These are phyloP conservation scores for Prunella vulgaris DNA, from an alignment of 257 asterid genomes.

Conservation along the genomic window DNA sequence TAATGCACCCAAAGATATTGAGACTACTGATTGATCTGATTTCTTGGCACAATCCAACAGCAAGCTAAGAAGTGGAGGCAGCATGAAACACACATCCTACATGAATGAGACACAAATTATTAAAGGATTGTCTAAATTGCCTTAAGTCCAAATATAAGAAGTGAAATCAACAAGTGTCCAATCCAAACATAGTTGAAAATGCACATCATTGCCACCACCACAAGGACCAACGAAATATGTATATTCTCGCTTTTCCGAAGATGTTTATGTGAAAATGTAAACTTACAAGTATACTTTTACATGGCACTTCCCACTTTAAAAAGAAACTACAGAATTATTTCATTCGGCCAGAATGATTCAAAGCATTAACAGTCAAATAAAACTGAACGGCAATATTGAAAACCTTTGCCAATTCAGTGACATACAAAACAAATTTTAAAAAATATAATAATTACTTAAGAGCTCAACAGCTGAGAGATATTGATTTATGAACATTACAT, in stretches of 20 bases:
- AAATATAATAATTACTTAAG: not conserved
- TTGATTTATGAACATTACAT: not conserved
- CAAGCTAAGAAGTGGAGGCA: constrained; percentile 86
- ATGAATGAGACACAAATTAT: constrained; percentile 29
- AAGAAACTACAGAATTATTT: not conserved
- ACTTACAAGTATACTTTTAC: not conserved
- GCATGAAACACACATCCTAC: constrained; percentile 98
- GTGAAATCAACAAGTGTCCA: not conserved
- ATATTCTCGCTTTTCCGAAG: constrained; percentile 16
- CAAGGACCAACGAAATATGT: not conserved
- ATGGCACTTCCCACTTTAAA: not conserved
- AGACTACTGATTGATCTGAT: constrained; percentile 89
- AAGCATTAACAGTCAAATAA: not conserved
- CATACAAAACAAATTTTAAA: not conserved
- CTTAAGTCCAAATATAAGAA: constrained; percentile 12
- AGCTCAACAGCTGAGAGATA: constrained; percentile 4
- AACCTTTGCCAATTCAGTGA: not conserved
- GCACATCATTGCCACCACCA: constrained; percentile 9
- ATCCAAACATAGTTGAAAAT: not conserved
- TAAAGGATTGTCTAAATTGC: constrained; percentile 23
- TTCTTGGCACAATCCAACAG: constrained; percentile 98
- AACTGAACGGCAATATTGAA: not conserved
- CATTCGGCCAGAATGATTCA: not conserved
- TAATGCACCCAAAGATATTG: constrained; percentile 93
- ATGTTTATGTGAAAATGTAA: constrained; percentile 5